Base-by-base conservation (phyloP, 2,329 filamentous ascomycete genomes). In the Aureobasidium sp. region DNA sequence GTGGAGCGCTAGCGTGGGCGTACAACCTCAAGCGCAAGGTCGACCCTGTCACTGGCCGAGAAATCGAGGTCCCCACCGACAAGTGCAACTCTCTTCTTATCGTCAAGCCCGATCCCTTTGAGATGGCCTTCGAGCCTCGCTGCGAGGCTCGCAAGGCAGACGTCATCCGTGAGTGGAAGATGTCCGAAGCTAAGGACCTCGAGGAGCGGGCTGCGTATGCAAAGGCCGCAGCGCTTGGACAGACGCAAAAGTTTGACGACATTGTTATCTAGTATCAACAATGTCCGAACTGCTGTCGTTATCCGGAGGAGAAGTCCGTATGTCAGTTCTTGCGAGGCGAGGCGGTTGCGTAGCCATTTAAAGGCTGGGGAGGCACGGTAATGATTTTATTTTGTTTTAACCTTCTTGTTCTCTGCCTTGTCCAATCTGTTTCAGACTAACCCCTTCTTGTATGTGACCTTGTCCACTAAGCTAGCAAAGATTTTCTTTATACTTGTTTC, bases 51-150 rank as follows among this genome's bases (percentile, higher is more conserved):
- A 77, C 78, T 1, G 75, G 76, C 3, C 44, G 68, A 15, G 71
- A 83, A 73, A 70, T 77, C 5, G 73, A 80, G 61, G 72, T 77
- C 0, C 63, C 66, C 0, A 65, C 77, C 4, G 70, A 81, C 69
- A 81, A 81, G 72, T 80, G 76, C 44, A 83, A 82, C 67, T 82
- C 79, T 5, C 72, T 83, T 13, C 75, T 84, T n/a, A 83, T 84
- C 66, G 78, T 83, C 72, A 83, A 83, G 73, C 81, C 81, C 0
- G 79, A 83, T 64, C 75, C 78, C 0, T 84, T 81, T 67, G 71
- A 81, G 69, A 82, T 84, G 79, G 75, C 72, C 1, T 83, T 83
- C 60, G 77, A 82, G 70, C 79, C 80, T 5, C 71, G 81, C 53
- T 81, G 76, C 56, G 73, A 73, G 55, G 67, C 66, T 8, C 73